phyloP scores from a whole-genome alignment of 352 stramenopile genomes.

The Saprolegnia diclina region DNA sequence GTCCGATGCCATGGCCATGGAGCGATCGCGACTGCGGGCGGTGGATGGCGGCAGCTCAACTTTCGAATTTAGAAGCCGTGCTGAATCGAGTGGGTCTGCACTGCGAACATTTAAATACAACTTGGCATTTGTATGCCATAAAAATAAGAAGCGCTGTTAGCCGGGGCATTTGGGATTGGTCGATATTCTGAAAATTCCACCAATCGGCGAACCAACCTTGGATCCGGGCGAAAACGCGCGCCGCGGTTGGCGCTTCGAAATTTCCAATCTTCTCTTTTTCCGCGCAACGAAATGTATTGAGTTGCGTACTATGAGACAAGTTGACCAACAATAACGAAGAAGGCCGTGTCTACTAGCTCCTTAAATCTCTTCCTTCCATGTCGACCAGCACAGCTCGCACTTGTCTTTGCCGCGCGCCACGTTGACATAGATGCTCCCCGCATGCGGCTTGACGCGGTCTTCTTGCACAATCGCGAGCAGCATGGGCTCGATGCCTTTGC shows the following conservation, averaged over 20 bases:
- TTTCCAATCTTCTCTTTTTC: too few relatives aligned
- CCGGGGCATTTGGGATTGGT: too few relatives aligned
- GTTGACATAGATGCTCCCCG: constrained; percentile 2
- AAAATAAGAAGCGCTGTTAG: too few relatives aligned
- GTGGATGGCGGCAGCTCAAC: neutral
- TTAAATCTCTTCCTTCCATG: constrained; percentile 26
- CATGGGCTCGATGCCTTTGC: neutral
- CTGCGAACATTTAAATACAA: neutral
- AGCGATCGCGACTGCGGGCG: neutral
- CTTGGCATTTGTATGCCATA: neutral
- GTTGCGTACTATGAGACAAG: too few relatives aligned
- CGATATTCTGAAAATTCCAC: too few relatives aligned
- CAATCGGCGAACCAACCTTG: too few relatives aligned
- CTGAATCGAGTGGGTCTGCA: neutral
- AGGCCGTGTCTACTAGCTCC: too few relatives aligned
- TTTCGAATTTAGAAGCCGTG: neutral
- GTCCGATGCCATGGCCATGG: neutral
- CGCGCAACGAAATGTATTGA: too few relatives aligned
- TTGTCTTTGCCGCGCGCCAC: neutral
- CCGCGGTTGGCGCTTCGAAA: too few relatives aligned
- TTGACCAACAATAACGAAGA: too few relatives aligned
- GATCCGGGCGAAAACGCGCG: too few relatives aligned
- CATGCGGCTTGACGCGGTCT: constrained; percentile 11
- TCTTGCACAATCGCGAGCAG: neutral
- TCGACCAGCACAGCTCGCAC: constrained; percentile 20